A percentile compares a stretch with the other conserved stretches of the same genome.
Conservation (phyloP, 1,284 basidiomycete species). For the Sanghuangporus weigelae region DNA sequence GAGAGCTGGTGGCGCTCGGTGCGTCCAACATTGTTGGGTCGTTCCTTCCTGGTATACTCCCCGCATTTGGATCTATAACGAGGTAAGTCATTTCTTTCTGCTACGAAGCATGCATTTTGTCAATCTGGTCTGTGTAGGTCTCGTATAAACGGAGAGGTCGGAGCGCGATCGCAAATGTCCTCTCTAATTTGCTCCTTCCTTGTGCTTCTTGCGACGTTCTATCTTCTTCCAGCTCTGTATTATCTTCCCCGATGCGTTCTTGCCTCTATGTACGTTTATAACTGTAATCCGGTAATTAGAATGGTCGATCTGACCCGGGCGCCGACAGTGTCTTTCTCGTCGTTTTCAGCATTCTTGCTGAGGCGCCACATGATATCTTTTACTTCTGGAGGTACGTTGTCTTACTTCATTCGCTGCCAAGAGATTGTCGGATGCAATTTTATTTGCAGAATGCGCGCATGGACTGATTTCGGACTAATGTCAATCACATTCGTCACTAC, state of each 20-base stretch:
- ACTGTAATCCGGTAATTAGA: not conserved
- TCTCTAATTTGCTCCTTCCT: slow-evolving; percentile 73
- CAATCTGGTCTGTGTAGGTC: slow-evolving; percentile 41
- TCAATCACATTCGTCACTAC: slow-evolving; percentile 78
- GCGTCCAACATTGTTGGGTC: slow-evolving; percentile 76
- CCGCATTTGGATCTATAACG: slow-evolving; percentile 87
- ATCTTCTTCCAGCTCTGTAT: slow-evolving; percentile 75
- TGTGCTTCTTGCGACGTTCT: slow-evolving; percentile 81
- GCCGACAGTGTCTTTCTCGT: slow-evolving; percentile 67
- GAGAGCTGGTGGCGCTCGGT: slow-evolving; percentile 86
- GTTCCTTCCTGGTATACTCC: slow-evolving; percentile 81
- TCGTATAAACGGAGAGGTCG: slow-evolving; percentile 81
- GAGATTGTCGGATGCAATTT: not conserved
- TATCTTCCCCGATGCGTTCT: slow-evolving; percentile 80
- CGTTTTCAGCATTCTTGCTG: slow-evolving; percentile 78
- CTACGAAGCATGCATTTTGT: not conserved
- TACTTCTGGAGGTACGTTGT: slow-evolving; percentile 73
- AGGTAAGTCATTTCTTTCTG: slow-evolving; percentile 36
- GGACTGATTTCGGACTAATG: slow-evolving; percentile 84
- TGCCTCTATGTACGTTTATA: slow-evolving; percentile 59
- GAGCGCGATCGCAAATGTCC: slow-evolving; percentile 85
- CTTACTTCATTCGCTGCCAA: not conserved
- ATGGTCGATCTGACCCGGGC: slow-evolving; percentile 2
- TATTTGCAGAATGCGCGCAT: slow-evolving; percentile 68
- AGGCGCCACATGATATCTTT: slow-evolving; percentile 80